Evolutionary conservation across 2,329 filamentous ascomycete genomes (phyloP).

Genomic region (Ustulina deusta): DNA sequence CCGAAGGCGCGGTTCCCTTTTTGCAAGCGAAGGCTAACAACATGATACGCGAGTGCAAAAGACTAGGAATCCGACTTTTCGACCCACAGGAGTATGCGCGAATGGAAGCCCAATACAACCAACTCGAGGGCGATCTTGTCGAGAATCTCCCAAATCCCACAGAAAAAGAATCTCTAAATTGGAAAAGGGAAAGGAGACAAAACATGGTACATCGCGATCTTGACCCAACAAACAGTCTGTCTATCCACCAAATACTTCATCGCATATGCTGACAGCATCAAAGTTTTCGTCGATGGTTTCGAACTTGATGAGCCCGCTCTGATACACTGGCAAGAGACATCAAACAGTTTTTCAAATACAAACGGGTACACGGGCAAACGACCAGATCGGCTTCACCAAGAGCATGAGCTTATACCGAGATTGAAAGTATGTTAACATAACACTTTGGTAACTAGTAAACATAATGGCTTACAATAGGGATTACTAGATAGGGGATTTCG

Average conservation of each 20-base stretch:
- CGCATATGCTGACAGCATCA: not conserved
- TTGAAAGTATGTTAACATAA: conserved; percentile 34
- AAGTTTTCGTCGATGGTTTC: conserved; percentile 41
- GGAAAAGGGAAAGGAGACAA: conserved; percentile 40
- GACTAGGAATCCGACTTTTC: conserved; percentile 9
- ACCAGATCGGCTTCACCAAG: conserved; percentile 18
- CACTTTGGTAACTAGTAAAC: not conserved
- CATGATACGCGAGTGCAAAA: conserved; percentile 20
- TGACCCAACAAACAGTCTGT: conserved; percentile 45
- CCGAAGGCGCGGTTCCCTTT: not conserved
- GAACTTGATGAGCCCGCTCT: conserved; percentile 23
- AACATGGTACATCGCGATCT: conserved; percentile 46
- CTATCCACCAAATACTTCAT: not conserved
- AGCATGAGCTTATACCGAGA: conserved; percentile 38
- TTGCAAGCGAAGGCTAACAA: not conserved
- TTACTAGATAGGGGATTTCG: conserved; percentile 45
- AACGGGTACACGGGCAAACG: not conserved
- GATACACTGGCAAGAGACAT: conserved; percentile 12
- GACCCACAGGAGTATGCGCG: not conserved
- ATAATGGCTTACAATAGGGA: not conserved
- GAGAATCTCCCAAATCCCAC: conserved; percentile 33
- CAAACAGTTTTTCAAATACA: not conserved
- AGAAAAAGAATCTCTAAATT: not conserved
- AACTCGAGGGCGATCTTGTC: conserved; percentile 33
- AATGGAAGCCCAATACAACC: not conserved